Percentiles rank a stretch among this genome's conserved stretches.
These are phyloP conservation scores for Kwoniella sp. DNA, from an alignment of 768 basidiomycete species.

Conservation along the genomic window DNA sequence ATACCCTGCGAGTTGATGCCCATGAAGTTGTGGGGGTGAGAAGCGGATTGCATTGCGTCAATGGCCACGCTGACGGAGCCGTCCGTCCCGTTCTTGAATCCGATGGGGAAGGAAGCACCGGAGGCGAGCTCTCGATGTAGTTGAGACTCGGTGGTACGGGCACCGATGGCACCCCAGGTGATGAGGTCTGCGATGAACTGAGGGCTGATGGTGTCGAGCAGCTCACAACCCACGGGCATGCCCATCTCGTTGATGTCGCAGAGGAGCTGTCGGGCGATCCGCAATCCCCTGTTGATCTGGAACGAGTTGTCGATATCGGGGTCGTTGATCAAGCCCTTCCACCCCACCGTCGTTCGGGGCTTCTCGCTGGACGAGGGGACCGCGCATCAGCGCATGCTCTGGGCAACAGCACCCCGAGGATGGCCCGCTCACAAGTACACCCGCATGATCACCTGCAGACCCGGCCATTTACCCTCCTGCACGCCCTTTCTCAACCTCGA, in stretches of 20 bases:
- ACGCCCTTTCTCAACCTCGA: conserved; percentile 56
- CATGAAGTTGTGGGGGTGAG: conserved; percentile 94
- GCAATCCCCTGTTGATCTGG: conserved; percentile 94
- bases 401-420: background rate
- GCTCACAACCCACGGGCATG: conserved; percentile 88
- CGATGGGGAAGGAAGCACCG: conserved; percentile 92
- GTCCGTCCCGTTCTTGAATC: conserved; percentile 98
- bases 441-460: conserved; percentile 89
- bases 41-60: conserved; percentile 90
- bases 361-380: conserved; percentile 57
- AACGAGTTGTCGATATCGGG: conserved; percentile 92
- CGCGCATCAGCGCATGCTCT: background rate
- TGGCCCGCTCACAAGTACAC: conserved; percentile 77
- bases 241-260: conserved; percentile 85
- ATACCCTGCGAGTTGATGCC: conserved; percentile 60
- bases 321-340: conserved; percentile 75
- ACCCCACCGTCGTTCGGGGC: conserved; percentile 94
- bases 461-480: conserved; percentile 59
- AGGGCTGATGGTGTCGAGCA: conserved; percentile 70
- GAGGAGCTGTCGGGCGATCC: conserved; percentile 78
- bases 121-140: conserved; percentile 94
- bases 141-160: conserved; percentile 94
- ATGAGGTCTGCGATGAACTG: conserved; percentile 93
- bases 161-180: conserved; percentile 96
- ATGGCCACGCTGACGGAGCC: conserved; percentile 82